Conservation (phyloP, 176 grass and related monocot species). For the Phoenix dactylifera region DNA sequence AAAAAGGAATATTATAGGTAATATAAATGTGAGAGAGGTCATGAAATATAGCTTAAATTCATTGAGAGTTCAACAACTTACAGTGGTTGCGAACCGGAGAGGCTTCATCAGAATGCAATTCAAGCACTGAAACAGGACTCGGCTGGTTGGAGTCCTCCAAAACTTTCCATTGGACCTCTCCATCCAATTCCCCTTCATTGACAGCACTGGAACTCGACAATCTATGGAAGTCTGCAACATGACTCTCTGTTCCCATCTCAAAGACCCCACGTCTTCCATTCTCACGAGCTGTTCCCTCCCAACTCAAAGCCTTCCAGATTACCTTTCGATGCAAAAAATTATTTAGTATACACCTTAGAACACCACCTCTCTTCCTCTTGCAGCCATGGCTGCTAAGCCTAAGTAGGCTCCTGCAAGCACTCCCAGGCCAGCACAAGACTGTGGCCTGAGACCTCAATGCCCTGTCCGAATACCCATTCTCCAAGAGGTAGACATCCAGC, state of each 20-base stretch:
- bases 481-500: constrained; percentile 45
- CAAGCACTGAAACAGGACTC: constrained; percentile 88
- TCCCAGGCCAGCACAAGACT: constrained; percentile 26
- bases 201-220: constrained; percentile 26
- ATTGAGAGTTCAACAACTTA: neutral
- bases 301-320: constrained; percentile 19
- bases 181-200: constrained; percentile 5
- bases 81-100: constrained; percentile 20
- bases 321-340: constrained; percentile 24
- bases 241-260: constrained; percentile 1
- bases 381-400: constrained; percentile 44
- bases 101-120: constrained; percentile 45
- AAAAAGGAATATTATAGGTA: neutral
- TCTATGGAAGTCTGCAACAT: constrained; percentile 36
- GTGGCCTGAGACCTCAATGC: constrained; percentile 13
- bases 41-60: neutral
- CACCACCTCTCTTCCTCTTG: constrained; percentile 26
- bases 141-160: constrained; percentile 60
- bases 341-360: constrained; percentile 9
- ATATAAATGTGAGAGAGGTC: constrained; percentile 1
- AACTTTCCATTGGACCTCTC: neutral
- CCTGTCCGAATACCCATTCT: constrained; percentile 28
- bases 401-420: constrained; percentile 38
- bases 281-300: constrained; percentile 14
- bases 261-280: constrained; percentile 10